Base-by-base conservation (phyloP, 1,139 yeast genomes). In the Lodderomyces orthopsilosis region DNA sequence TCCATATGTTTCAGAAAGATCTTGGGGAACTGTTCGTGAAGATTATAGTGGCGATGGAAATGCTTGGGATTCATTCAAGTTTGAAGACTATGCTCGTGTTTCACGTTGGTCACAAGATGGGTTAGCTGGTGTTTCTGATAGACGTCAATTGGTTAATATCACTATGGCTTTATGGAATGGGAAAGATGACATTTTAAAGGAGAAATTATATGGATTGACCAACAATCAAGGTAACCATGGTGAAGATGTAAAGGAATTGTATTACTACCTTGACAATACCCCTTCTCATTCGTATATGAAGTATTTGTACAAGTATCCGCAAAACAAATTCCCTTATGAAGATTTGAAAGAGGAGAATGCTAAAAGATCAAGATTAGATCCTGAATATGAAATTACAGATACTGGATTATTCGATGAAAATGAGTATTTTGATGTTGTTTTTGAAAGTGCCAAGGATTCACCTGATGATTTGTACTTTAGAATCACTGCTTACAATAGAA, bases 41-140 rank as follows among this genome's bases (percentile, higher is more conserved):
- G 98, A 91, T 61, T 91, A 91, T 63, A 86, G 96, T 0, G 70
- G 64, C 40, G 75, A 84, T 55, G 98, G 98, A 38, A 93, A 90
- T 54, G 97, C 97, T 2, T 91, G 98, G 98, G 76, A 83, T 30
- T 81, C 84, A 55, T 91, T 91, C 63, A 90, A 95, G 8, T 90
- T 90, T 62, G 95, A 88, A 48, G 91, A 88, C 50, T 87, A 95
- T 3, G 79, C 94, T 22, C 74, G 98, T 57, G 81, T 88, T 14
- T 91, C 87, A 60, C 75, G 98, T 43, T 91, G 98, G 98, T 96
- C 96, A 40, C 98, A 91, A 63, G 98, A 91, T 61, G 98, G 98
- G 3, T 71, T 91, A 54, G 95, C 95, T 8, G 98, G 98, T 43
- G 86, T 89, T 17, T 79, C 88, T 47, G 98, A 91, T 61, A 81